Evolutionary conservation across 495 filamentous ascomycete genomes (phyloP).

Genomic region (Aspergillus campestris): DNA sequence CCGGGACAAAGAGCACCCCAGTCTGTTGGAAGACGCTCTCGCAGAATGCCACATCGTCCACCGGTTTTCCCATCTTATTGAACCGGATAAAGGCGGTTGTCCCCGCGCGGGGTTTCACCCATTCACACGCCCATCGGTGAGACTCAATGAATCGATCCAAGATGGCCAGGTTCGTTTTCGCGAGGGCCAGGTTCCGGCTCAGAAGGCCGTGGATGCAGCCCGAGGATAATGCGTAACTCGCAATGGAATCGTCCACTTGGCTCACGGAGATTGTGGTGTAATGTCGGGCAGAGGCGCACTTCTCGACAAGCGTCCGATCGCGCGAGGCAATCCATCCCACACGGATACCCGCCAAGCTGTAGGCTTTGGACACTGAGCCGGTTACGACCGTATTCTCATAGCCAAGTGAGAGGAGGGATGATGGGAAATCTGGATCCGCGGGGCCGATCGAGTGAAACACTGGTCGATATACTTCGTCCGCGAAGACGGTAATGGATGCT

Average conservation of each 20-base stretch:
- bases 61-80: slow-evolving; percentile 48
- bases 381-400: slow-evolving; percentile 66
- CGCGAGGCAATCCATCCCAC: slow-evolving; percentile 77
- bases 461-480: slow-evolving; percentile 83
- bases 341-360: slow-evolving; percentile 73
- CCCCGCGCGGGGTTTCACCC: slow-evolving; percentile 72
- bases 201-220: slow-evolving; percentile 60
- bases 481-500: slow-evolving; percentile 57
- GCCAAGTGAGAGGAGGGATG: slow-evolving; percentile 60
- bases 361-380: slow-evolving; percentile 81
- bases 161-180: slow-evolving; percentile 58
- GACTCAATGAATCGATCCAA: slow-evolving; percentile 60
- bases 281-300: slow-evolving; percentile 58
- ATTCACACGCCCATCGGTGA: slow-evolving; percentile 55
- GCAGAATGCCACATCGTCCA: slow-evolving; percentile 69
- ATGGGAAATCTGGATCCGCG: slow-evolving; percentile 49
- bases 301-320: slow-evolving; percentile 51
- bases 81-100: slow-evolving; percentile 79
- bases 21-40: slow-evolving; percentile 56
- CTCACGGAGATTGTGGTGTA: slow-evolving; percentile 84
- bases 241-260: slow-evolving; percentile 73
- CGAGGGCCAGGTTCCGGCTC: slow-evolving; percentile 60
- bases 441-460: slow-evolving; percentile 71
- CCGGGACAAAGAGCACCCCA: slow-evolving; percentile 77
- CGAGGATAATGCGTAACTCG: slow-evolving; percentile 59